Percentiles rank a stretch among this genome's conserved stretches.
Conservation (phyloP, 1,284 basidiomycete genomes). For the Heterobasidion occidentale region DNA sequence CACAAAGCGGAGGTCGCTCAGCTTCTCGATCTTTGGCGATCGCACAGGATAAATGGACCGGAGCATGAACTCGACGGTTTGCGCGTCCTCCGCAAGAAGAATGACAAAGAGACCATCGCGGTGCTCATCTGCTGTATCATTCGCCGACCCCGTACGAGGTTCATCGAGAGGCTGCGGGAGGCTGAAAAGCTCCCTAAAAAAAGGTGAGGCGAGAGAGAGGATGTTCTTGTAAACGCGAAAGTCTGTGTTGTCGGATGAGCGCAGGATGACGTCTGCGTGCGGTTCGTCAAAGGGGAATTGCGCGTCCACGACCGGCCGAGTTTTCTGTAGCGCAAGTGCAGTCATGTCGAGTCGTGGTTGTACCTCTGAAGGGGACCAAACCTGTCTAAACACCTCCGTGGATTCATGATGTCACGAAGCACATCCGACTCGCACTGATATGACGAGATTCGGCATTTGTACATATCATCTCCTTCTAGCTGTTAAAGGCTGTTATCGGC, state of each 20-base stretch:
- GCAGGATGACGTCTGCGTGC: conserved; percentile 26
- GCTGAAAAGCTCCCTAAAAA: conserved; percentile 28
- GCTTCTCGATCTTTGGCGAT: not conserved
- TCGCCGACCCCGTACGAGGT: not conserved
- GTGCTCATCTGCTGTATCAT: not conserved
- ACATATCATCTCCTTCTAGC: too few relatives aligned
- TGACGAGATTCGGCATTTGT: too few relatives aligned
- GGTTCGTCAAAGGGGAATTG: conserved; percentile 3
- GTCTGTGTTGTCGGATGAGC: conserved; percentile 26
- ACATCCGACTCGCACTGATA: too few relatives aligned
- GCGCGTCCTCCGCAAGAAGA: conserved; percentile 2
- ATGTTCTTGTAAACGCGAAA: conserved; percentile 25
- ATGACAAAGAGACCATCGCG: conserved; percentile 1
- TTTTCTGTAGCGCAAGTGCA: too few relatives aligned
- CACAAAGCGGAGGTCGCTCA: not conserved
- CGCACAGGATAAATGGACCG: conserved; percentile 8
- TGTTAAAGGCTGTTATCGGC: too few relatives aligned
- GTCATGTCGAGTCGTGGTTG: too few relatives aligned
- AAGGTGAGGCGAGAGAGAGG: conserved; percentile 24
- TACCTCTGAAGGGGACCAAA: too few relatives aligned
- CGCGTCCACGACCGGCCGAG: too few relatives aligned
- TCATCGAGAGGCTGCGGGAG: not conserved
- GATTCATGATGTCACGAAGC: too few relatives aligned
- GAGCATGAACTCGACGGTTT: conserved; percentile 6
- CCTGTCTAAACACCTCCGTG: too few relatives aligned